Evolutionary conservation across 805 yeast species (phyloP).

Genomic region (Yarrowia deformans): DNA sequence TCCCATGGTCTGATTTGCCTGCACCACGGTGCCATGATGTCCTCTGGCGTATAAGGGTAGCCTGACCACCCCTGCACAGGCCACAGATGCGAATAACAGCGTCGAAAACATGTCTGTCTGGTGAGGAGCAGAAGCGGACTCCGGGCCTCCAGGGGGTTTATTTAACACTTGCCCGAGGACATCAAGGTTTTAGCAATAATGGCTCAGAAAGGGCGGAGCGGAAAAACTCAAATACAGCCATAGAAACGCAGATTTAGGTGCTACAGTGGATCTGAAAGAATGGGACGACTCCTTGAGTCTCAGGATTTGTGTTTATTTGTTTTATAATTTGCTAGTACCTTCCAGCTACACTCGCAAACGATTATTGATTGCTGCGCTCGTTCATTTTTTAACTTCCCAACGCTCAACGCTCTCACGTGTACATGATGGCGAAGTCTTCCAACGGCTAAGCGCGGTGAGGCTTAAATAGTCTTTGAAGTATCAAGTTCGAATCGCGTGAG

Average conservation of each 20-base stretch:
- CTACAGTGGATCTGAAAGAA: neutral
- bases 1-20: slow-evolving; percentile 4
- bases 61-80: neutral
- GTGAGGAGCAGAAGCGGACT: neutral
- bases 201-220: neutral
- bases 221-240: neutral
- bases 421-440: neutral
- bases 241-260: neutral
- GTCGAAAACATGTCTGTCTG: neutral
- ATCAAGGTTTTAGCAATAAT: slow-evolving; percentile 8
- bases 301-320: neutral
- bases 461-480: neutral
- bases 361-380: neutral
- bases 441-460: neutral
- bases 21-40: neutral
- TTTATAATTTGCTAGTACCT: neutral
- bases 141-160: neutral
- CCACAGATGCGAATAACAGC: slow-evolving; percentile 2
- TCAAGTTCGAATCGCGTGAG: neutral
- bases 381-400: neutral
- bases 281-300: neutral
- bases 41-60: slow-evolving; percentile 5
- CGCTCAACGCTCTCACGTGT: slow-evolving; percentile 8
- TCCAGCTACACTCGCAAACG: neutral
- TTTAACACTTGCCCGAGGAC: slow-evolving; percentile 1